Evolutionary conservation across 2,329 filamentous ascomycete genomes (phyloP).

Genomic region (Fusarium annulatum): DNA sequence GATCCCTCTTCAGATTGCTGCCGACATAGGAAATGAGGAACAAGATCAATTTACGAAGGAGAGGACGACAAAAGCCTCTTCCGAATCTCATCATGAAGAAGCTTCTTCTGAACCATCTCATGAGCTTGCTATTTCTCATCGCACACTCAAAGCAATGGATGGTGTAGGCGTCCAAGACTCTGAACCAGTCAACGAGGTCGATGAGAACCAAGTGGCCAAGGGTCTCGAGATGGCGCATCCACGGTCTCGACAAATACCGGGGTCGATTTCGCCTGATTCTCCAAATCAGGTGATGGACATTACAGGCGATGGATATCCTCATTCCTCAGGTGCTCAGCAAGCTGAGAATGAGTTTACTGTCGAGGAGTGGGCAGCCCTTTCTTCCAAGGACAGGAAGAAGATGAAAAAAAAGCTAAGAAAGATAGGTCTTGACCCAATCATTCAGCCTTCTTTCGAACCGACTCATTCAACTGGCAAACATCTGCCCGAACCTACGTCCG

Average conservation of each 20-base stretch:
- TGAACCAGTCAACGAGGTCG: slow-evolving; percentile 44
- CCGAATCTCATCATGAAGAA: neutral
- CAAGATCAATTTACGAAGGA: neutral
- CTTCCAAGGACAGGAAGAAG: slow-evolving; percentile 38
- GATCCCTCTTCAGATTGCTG: neutral
- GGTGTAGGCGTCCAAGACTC: slow-evolving; percentile 10
- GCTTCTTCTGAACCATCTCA: neutral
- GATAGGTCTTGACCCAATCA: slow-evolving; percentile 31
- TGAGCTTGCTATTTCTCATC: neutral
- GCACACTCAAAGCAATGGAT: slow-evolving; percentile 8
- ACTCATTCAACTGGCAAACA: neutral
- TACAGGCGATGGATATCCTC: neutral
- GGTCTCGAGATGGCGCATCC: neutral
- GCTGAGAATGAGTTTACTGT: slow-evolving; percentile 14
- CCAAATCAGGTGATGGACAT: neutral
- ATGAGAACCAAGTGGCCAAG: slow-evolving; percentile 46
- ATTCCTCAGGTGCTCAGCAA: neutral
- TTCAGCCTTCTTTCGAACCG: slow-evolving; percentile 17
- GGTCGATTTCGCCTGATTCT: slow-evolving; percentile 2
- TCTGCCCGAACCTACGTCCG: neutral
- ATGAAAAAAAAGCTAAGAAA: slow-evolving; percentile 40
- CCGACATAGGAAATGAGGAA: neutral
- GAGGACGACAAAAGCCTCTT: neutral
- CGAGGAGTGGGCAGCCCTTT: slow-evolving; percentile 31
- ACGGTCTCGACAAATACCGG: slow-evolving; percentile 9